phyloP scores from a whole-genome alignment of 345 rosid species.

The Noccaea bulbosa region DNA sequence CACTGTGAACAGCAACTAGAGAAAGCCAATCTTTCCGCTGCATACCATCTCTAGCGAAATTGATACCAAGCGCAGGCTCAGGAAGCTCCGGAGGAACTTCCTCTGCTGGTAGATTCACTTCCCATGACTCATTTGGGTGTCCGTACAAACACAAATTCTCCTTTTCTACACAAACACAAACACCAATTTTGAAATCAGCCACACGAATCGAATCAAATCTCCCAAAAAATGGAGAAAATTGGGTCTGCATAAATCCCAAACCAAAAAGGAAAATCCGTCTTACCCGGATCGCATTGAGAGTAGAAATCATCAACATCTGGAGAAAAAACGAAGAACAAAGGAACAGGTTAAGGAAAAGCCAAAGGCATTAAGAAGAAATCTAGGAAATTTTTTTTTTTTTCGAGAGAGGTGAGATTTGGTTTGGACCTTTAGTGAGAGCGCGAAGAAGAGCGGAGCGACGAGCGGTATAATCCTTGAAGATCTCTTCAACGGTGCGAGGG shows the following conservation, averaged over 20 bases:
- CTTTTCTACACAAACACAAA: conserved; percentile 59
- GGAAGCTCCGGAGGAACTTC: conserved; percentile 99
- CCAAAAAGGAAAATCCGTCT: conserved; percentile 8
- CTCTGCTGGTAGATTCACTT: conserved; percentile 92
- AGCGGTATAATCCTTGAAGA: conserved; percentile 82
- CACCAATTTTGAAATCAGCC: not conserved
- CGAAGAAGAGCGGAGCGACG: conserved; percentile 85
- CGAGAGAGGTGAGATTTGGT: not conserved
- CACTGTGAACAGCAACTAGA: conserved; percentile 92
- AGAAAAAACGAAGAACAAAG: not conserved
- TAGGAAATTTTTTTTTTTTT: not conserved
- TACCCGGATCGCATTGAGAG: conserved; percentile 97
- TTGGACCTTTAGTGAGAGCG: conserved; percentile 80
- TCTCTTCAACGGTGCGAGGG: conserved; percentile 95
- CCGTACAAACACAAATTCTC: conserved; percentile 96
- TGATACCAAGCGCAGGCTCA: conserved; percentile 96
- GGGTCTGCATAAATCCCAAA: conserved; percentile 9
- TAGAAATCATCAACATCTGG: conserved; percentile 94
- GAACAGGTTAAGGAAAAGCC: not conserved
- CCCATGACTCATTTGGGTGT: conserved; percentile 91
- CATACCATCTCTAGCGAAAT: conserved; percentile 97
- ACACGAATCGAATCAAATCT: conserved; percentile 27
- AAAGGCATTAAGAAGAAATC: conserved; percentile 27
- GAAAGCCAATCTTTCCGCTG: conserved; percentile 94
- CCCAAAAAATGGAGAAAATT: not conserved